phyloP scores from a whole-genome alignment of 2,329 filamentous ascomycete species.

The Zopfia rhizophila region DNA sequence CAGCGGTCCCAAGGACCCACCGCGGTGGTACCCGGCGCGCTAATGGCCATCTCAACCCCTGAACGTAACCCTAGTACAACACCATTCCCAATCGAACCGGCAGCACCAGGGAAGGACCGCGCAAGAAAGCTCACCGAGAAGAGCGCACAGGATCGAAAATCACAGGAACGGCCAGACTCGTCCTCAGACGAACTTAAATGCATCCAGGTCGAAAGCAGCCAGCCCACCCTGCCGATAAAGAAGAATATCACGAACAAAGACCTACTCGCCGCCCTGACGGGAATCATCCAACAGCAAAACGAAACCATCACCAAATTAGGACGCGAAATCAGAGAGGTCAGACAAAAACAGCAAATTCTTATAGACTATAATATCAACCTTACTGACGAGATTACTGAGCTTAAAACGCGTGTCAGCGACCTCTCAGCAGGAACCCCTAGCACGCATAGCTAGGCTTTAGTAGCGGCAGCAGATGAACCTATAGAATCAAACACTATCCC shows the following conservation, averaged over 20 bases:
- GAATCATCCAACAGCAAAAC: constrained; percentile 13
- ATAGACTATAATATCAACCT: constrained; percentile 16
- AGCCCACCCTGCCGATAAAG: constrained; percentile 8
- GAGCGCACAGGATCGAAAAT: constrained; percentile 11
- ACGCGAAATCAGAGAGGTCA: constrained; percentile 15
- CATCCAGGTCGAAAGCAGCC: constrained; percentile 14
- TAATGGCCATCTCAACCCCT: no score
- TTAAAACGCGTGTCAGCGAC: constrained; percentile 16
- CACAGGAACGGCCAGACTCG: constrained; percentile 12
- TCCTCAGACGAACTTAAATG: constrained; percentile 12
- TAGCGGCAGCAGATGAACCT: constrained; percentile 8
- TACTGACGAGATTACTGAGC: constrained; percentile 15
- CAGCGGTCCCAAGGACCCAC: no score
- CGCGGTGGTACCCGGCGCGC: no score
- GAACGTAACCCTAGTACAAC: background rate
- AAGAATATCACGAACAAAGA: constrained; percentile 18
- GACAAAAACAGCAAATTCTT: constrained; percentile 13
- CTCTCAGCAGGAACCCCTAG: constrained; percentile 11
- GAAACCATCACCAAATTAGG: constrained; percentile 15
- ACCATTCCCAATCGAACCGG: background rate
- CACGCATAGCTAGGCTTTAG: constrained; percentile 11
- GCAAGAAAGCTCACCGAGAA: constrained; percentile 11
- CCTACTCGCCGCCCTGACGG: constrained; percentile 11
- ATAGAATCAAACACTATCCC: constrained; percentile 8
- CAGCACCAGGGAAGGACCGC: constrained; percentile 13